Conservation (phyloP, 164 flowering plant genomes). For the Kalanchoe fedtschenkoi region DNA sequence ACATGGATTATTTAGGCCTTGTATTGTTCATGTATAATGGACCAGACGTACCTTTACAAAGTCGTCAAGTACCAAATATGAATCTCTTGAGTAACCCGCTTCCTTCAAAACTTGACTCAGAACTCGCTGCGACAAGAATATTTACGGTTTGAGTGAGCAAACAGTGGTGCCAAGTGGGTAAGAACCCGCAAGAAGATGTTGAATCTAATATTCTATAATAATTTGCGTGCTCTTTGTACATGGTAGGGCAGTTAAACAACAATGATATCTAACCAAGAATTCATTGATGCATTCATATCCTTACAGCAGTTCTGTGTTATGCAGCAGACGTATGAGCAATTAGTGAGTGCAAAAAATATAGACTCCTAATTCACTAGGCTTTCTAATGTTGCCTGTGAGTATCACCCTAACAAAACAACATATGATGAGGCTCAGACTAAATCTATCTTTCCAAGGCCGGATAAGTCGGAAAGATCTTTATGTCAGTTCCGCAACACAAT, state of each 20-base stretch:
- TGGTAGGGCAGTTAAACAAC: background rate
- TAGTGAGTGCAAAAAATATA: background rate
- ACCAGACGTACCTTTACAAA: slow-evolving; percentile 48
- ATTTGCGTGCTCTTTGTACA: background rate
- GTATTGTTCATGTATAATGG: too few species aligned
- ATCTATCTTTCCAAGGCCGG: background rate
- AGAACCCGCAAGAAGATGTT: background rate
- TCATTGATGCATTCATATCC: background rate
- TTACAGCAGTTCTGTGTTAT: background rate
- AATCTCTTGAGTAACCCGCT: slow-evolving; percentile 63
- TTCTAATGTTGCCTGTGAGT: background rate
- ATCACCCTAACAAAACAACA: background rate
- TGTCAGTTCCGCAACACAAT: too few species aligned
- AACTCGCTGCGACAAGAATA: slow-evolving; percentile 34
- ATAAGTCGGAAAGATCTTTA: too few species aligned
- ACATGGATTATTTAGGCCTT: too few species aligned
- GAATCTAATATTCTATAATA: background rate
- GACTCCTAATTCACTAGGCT: background rate
- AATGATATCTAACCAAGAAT: background rate
- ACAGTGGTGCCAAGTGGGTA: background rate
- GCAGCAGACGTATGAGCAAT: background rate
- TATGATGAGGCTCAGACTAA: background rate
- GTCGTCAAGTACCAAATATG: slow-evolving; percentile 52
- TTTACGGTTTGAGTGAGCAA: background rate
- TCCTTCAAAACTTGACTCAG: slow-evolving; percentile 58